These are phyloP conservation scores for Heliosperma pusillum DNA, from an alignment of 148 eudicot genomes.

Conservation along the genomic window DNA sequence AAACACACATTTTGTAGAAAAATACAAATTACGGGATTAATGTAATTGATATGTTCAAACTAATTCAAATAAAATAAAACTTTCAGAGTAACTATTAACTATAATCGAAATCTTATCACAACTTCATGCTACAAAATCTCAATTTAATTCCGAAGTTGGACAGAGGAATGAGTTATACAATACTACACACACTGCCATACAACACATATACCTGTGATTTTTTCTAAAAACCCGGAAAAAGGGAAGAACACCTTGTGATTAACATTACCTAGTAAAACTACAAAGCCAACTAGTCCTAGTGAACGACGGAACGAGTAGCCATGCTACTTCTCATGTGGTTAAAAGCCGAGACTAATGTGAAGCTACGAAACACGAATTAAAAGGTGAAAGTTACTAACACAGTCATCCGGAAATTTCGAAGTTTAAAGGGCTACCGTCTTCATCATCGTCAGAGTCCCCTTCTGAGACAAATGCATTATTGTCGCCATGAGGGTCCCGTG, in stretches of 20 bases:
- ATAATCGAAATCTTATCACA: constrained; percentile 10
- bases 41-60: too few species aligned
- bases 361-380: constrained; percentile 9
- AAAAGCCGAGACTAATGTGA: constrained; percentile 20
- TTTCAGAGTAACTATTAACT: not conserved
- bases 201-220: constrained; percentile 13
- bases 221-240: not conserved
- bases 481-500: constrained; percentile 36
- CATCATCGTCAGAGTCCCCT: constrained; percentile 41
- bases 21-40: too few species aligned
- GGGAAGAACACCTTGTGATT: constrained; percentile 7
- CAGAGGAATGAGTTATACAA: constrained; percentile 16
- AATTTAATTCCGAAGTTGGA: constrained; percentile 10
- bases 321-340: constrained; percentile 9
- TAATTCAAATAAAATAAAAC: not conserved
- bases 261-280: constrained; percentile 17
- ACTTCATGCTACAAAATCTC: constrained; percentile 11
- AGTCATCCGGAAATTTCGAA: constrained; percentile 50
- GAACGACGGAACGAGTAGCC: not conserved
- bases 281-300: constrained; percentile 21
- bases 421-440: constrained; percentile 35
- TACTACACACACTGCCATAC: constrained; percentile 15
- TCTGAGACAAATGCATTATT: constrained; percentile 36
- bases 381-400: constrained; percentile 5
- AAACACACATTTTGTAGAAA: too few species aligned